Evolutionary conservation across 169 alveolate genomes (phyloP), one percentile per base, ranked within the genome.

Genomic region (Pseudocohnilembus persalinus): DNA sequence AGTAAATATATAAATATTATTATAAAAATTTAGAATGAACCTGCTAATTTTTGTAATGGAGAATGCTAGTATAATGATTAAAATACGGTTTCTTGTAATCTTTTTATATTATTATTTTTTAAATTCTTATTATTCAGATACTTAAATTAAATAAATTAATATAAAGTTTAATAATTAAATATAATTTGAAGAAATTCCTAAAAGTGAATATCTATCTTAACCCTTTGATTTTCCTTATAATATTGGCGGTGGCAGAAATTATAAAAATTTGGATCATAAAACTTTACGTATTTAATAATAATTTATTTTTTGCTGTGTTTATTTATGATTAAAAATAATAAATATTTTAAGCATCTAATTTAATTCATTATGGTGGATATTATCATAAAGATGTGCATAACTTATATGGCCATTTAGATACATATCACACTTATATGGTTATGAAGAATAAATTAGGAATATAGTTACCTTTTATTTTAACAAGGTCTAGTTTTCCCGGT

Each of bases 401-500:
- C 73, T 77, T 92, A 20, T 94, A 84, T 82, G 97, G 96, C 1
- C 84, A 77, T 29, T 65, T 90, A 82, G 92, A 90, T 84, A 86
- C 92, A 6, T 77, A 81, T 31, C 78, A 91, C 29, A 92, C 97
- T 25, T 74, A 83, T 74, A 64, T 76, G 0, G 93, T 86, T 73
- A 84, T 88, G 79, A 84, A 73, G 15, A 75, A 73, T 28, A 65
- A 20, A 49, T 49, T 65, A 32, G 73, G 81, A 29, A 81, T 83
- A 27, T 49, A 28, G 1, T 82, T 91, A 74, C 94, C 95, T 29
- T 94, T 94, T 74, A 84, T 91, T 15, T 28, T 94, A 0, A 73
- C 94, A 0, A 91, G 97, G 87, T 73, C 92, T 20, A 79, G 92
- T 4, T 92, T 88, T 80, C 88, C 93, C 29, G 95, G 95, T 28